Evolutionary conservation across 495 filamentous ascomycete species (phyloP).

Genomic region (Xylaria cubensis): DNA sequence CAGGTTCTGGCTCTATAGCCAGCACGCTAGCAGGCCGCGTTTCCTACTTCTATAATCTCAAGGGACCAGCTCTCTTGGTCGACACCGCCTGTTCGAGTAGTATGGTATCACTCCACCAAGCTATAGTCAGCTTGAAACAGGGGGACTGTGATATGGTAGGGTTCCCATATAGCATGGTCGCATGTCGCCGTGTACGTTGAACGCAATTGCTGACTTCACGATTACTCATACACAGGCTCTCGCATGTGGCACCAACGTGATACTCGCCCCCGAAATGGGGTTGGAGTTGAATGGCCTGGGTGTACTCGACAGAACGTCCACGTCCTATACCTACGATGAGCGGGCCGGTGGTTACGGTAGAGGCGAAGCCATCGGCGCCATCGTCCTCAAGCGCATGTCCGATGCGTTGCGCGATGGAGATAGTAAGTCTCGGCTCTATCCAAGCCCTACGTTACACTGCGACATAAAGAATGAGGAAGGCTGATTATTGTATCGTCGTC

Average conservation of each 20-base stretch:
- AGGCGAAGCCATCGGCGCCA: constrained; percentile 57
- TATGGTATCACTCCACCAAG: background rate
- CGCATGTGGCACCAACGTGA: background rate
- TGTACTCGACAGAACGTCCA: background rate
- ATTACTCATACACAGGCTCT: background rate
- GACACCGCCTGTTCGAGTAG: constrained; percentile 4
- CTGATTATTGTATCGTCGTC: background rate
- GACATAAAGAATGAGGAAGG: background rate
- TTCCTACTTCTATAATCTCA: background rate
- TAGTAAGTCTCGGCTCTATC: constrained; percentile 29
- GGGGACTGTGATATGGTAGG: background rate
- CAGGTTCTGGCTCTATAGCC: background rate
- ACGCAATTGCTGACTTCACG: background rate
- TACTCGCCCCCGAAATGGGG: constrained; percentile 1
- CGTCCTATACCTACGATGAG: constrained; percentile 47
- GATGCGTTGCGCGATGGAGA: constrained; percentile 59
- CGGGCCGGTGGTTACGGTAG: constrained; percentile 68
- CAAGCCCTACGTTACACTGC: background rate
- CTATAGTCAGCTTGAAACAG: background rate
- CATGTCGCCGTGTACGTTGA: background rate
- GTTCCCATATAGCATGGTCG: background rate
- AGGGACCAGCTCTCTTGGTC: background rate
- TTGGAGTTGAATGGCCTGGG: background rate
- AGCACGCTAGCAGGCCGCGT: background rate
- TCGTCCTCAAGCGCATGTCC: constrained; percentile 37